Evolutionary conservation across 305 asterid genomes (phyloP), one percentile per base, ranked within the genome.

Genomic region (Ajuga reptans): DNA sequence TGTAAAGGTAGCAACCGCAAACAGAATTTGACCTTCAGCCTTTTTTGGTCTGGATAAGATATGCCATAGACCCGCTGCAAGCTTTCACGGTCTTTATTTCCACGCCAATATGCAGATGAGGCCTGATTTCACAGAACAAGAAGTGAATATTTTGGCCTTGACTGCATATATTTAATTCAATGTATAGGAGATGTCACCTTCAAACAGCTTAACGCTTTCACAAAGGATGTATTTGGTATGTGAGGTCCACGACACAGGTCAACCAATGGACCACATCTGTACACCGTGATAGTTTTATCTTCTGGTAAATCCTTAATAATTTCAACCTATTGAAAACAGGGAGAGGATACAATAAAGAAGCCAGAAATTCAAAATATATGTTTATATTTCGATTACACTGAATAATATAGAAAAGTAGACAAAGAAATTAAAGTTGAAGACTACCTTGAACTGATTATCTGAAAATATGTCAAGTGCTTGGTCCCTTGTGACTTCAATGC

Each of bases 171-270:
- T 53, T 54, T 51, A 46, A 37, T 53, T 47, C 41, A 37, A 17
- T 5, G 11, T 45, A 67, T 4, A 56, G 45, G 24, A 73, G 37
- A 79, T 68, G 81, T 79, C 66, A 93, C 99, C 96, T 93, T 89
- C 82, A 88, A 76, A 79, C 99, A 93, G 69, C 87, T 73, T 80
- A 92, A 83, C 53, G 99, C 97, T 82, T 93, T 93, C 76, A 89
- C 97, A 73, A 90, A 89, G 71, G 97, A 86, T 43, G 97, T 89
- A 74, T 84, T 93, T 46, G 99, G 99, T 72, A 93, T 90, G 78
- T 93, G 99, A 4, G 99, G 99, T 54, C 99, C 99, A 76, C 97
- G 95, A 64, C 99, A 93, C 49, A 90, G 87, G 83, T 93, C 97
- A 69, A 93, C 92, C 83, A 93, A 83, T 41, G 96, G 96, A 62